These are phyloP conservation scores for Lizonia empirigonia DNA, from an alignment of 2,329 filamentous ascomycete genomes.

Conservation along the genomic window DNA sequence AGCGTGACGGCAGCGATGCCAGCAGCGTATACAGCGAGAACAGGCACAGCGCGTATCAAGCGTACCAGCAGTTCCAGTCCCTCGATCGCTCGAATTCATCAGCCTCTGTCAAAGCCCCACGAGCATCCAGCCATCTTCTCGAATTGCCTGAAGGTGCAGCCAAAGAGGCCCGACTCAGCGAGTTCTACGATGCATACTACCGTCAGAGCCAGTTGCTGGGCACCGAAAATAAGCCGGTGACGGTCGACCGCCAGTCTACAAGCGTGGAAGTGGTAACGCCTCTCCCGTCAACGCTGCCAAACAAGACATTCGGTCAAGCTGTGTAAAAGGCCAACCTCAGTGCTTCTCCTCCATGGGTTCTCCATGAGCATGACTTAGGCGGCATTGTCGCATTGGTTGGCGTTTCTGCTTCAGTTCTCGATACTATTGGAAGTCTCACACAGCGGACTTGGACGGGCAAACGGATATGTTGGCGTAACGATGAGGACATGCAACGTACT, in stretches of 20 bases:
- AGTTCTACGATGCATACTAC: conserved; percentile 51
- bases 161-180: conserved; percentile 41
- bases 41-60: conserved; percentile 29
- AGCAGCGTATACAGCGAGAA: conserved; percentile 45
- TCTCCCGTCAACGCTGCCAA: conserved; percentile 30
- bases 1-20: conserved; percentile 38
- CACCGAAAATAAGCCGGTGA: conserved; percentile 17
- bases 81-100: conserved; percentile 20
- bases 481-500: conserved; percentile 2
- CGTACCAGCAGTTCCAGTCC: conserved; percentile 19
- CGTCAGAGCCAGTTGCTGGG: conserved; percentile 22
- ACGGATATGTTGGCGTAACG: not conserved
- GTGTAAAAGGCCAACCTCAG: not conserved
- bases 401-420: conserved; percentile 4
- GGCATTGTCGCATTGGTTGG: conserved; percentile 4
- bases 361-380: not conserved
- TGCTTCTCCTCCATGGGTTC: not conserved
- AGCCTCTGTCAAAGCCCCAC: conserved; percentile 24
- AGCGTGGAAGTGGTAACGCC: conserved; percentile 40
- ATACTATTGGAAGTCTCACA: not conserved
- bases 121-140: conserved; percentile 24
- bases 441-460: conserved; percentile 1
- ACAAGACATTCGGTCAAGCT: conserved; percentile 16
- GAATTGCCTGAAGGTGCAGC: conserved; percentile 16
- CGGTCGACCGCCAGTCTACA: conserved; percentile 31